Percentiles rank a stretch among this genome's conserved stretches.
phyloP scores from a whole-genome alignment of 768 basidiomycete genomes.

The Rhodotorula paludigena region DNA sequence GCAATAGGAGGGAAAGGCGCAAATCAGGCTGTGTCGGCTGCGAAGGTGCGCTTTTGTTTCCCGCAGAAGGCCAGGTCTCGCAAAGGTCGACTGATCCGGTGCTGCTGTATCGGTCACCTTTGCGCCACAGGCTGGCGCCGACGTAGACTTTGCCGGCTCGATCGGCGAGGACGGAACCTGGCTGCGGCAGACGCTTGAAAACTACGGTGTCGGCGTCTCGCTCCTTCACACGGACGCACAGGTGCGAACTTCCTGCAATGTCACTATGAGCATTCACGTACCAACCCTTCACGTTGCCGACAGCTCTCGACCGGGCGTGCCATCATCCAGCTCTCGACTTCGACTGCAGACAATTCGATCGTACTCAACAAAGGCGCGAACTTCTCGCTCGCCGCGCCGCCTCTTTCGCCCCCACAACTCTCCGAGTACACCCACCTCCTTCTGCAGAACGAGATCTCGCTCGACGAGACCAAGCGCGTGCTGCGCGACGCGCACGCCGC shows the following conservation, averaged over 20 bases:
- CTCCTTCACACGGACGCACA: conserved; percentile 40
- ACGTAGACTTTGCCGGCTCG: conserved; percentile 35
- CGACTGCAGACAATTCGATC: conserved; percentile 51
- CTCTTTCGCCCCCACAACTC: conserved; percentile 4
- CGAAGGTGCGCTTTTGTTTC: conserved; percentile 40
- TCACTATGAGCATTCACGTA: too few relatives aligned
- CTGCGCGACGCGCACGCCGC: conserved; percentile 35
- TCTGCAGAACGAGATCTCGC: conserved; percentile 52
- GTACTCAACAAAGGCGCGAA: conserved; percentile 41
- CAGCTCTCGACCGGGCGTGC: conserved; percentile 49
- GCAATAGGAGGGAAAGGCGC: conserved; percentile 52
- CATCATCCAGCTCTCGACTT: conserved; percentile 48
- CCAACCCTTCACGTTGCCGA: too few relatives aligned
- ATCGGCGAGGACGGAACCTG: conserved; percentile 46
- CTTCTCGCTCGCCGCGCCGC: conserved; percentile 23
- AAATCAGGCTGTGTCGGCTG: conserved; percentile 50
- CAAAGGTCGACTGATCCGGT: background rate
- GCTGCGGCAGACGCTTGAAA: conserved; percentile 35
- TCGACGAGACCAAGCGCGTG: conserved; percentile 42
- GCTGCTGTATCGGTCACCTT: background rate
- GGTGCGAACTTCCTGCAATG: conserved; percentile 32
- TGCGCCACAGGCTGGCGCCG: background rate
- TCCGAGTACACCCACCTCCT: conserved; percentile 46
- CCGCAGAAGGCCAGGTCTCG: background rate
- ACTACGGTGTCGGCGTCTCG: conserved; percentile 44